Evolutionary conservation across 1,139 yeast species (phyloP).

Genomic region (Trichomonascaceae sp.): DNA sequence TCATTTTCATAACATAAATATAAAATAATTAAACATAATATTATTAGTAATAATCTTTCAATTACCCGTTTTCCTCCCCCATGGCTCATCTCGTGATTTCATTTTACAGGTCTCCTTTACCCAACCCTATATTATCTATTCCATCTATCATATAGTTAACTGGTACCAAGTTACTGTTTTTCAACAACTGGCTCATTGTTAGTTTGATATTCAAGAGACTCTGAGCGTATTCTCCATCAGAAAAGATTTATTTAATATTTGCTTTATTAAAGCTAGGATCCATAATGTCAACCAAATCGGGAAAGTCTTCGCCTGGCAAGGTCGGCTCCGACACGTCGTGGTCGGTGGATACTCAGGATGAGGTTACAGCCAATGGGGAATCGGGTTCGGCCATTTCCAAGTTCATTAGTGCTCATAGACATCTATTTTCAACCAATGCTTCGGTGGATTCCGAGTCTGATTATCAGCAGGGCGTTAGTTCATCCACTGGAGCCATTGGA

Average conservation of each 20-base stretch:
- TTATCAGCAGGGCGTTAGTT: constrained; percentile 21
- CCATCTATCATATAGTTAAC: background rate
- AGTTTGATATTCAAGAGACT: background rate
- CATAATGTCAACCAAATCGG: background rate
- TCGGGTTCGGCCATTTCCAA: background rate
- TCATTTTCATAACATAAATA: background rate
- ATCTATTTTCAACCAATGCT: constrained; percentile 25
- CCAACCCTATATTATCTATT: background rate
- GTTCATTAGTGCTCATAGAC: constrained; percentile 1
- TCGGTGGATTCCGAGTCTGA: constrained; percentile 33
- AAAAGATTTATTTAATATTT: background rate
- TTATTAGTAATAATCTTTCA: too few species aligned
- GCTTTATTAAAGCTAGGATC: background rate
- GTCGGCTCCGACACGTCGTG: constrained; percentile 4
- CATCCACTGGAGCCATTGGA: constrained; percentile 8
- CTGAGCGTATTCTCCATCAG: background rate
- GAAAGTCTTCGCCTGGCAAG: constrained; percentile 2
- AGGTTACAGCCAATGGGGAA: background rate
- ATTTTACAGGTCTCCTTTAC: background rate
- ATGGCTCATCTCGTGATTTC: background rate
- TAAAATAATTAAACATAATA: background rate
- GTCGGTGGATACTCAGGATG: background rate
- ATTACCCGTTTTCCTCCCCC: background rate
- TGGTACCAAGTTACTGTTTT: background rate
- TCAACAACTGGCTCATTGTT: background rate